phyloP scores from a whole-genome alignment of 495 filamentous ascomycete genomes.

The Xylaria sp. region DNA sequence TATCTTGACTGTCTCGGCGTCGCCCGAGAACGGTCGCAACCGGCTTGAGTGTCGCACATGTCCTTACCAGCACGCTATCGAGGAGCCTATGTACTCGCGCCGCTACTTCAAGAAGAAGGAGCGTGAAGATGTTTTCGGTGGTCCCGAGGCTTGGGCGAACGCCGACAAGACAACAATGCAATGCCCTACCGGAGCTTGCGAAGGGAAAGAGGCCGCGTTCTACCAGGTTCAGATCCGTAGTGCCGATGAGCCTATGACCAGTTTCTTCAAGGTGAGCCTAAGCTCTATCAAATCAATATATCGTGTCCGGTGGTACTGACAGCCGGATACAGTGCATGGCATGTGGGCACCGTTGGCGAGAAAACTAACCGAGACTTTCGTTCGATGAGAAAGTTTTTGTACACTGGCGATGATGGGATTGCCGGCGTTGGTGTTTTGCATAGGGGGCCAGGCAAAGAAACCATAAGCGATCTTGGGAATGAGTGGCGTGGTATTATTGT shows the following conservation, averaged over 20 bases:
- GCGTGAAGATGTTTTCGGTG: conserved; percentile 90
- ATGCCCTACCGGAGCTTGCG: conserved; percentile 78
- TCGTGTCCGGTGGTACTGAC: conserved; percentile 30
- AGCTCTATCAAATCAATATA: not conserved
- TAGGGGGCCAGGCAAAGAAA: conserved; percentile 24
- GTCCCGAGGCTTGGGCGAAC: conserved; percentile 85
- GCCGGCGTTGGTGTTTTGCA: conserved; percentile 31
- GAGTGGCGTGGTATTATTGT: conserved; percentile 14
- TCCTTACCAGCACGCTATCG: conserved; percentile 83
- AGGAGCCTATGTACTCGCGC: conserved; percentile 75
- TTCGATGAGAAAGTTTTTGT: not conserved
- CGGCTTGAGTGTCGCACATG: conserved; percentile 93
- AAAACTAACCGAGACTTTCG: conserved; percentile 49
- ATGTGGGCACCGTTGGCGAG: conserved; percentile 64
- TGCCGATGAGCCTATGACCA: conserved; percentile 98
- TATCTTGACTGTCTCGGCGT: conserved; percentile 71
- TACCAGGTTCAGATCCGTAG: conserved; percentile 97
- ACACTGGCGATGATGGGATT: conserved; percentile 25
- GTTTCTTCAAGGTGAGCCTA: conserved; percentile 79
- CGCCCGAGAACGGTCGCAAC: conserved; percentile 53
- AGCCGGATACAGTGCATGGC: conserved; percentile 63
- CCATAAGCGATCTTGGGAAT: conserved; percentile 35
- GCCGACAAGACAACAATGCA: conserved; percentile 78
- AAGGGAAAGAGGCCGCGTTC: conserved; percentile 83
- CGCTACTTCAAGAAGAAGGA: conserved; percentile 79